phyloP scores from a whole-genome alignment of 2,329 filamentous ascomycete species.

The Penicillium sp. region DNA sequence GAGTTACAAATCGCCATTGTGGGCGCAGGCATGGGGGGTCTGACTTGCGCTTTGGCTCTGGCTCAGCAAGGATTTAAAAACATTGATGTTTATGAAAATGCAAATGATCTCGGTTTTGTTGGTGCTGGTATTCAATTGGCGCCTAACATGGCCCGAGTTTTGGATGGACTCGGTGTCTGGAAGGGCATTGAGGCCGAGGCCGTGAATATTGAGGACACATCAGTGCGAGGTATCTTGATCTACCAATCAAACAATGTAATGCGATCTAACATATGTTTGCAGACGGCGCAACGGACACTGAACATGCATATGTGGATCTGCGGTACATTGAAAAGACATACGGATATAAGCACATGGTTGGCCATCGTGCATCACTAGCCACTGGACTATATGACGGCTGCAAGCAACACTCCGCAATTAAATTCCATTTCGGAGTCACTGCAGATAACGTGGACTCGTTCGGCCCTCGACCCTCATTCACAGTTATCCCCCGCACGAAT shows the following conservation, averaged over 20 bases:
- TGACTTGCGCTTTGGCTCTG: conserved; percentile 68
- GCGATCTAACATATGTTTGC: conserved; percentile 24
- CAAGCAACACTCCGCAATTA: conserved; percentile 60
- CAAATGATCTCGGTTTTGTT: conserved; percentile 72
- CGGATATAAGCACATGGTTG: conserved; percentile 75
- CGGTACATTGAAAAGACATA: conserved; percentile 66
- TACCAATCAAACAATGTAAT: neutral
- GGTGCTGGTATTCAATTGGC: conserved; percentile 83
- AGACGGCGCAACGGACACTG: conserved; percentile 64
- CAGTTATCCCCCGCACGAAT: conserved; percentile 56
- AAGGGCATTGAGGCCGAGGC: conserved; percentile 66
- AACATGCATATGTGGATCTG: conserved; percentile 70
- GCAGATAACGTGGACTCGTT: conserved; percentile 59
- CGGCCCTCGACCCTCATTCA: conserved; percentile 59
- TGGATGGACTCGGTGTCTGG: conserved; percentile 73
- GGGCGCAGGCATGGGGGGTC: conserved; percentile 69
- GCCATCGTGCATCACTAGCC: conserved; percentile 71
- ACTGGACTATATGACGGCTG: conserved; percentile 69
- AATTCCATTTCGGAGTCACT: conserved; percentile 64
- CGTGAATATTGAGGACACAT: conserved; percentile 68
- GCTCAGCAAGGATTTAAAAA: conserved; percentile 73
- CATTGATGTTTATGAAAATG: conserved; percentile 71
- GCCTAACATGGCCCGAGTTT: conserved; percentile 75
- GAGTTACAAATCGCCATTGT: conserved; percentile 47
- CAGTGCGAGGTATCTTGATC: conserved; percentile 60